A percentile compares a stretch with the other conserved stretches of the same genome.
Evolutionary conservation across 2,329 filamentous ascomycete genomes (phyloP).

Genomic region (Pestalotiopsis sp.): DNA sequence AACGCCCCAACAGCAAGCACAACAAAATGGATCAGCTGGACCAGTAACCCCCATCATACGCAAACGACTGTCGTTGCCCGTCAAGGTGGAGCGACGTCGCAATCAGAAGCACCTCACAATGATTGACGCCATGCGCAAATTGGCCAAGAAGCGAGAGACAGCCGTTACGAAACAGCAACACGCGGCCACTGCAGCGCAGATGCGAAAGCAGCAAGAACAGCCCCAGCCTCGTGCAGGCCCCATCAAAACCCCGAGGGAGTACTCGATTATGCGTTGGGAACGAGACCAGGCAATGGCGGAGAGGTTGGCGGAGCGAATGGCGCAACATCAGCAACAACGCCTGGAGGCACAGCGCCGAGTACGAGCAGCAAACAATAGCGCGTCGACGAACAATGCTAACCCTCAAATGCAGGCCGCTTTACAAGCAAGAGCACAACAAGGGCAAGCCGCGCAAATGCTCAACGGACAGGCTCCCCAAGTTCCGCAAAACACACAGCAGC

Average conservation of each 20-base stretch:
- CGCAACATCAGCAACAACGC: conserved; percentile 62
- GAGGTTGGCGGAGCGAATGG: conserved; percentile 62
- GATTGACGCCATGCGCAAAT: conserved; percentile 92
- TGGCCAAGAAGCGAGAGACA: conserved; percentile 92
- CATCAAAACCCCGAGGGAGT: conserved; percentile 83
- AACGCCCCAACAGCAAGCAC: conserved; percentile 54
- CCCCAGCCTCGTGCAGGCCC: conserved; percentile 46
- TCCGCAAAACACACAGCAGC: conserved; percentile 37
- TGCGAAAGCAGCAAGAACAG: conserved; percentile 78
- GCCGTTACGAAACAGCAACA: conserved; percentile 86
- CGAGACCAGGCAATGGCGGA: conserved; percentile 72
- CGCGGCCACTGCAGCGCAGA: conserved; percentile 71
- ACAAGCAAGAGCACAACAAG: conserved; percentile 49
- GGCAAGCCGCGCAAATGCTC: conserved; percentile 47
- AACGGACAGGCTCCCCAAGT: conserved; percentile 41
- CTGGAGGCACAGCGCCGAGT: conserved; percentile 59
- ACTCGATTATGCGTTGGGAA: conserved; percentile 87
- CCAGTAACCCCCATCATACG: conserved; percentile 54
- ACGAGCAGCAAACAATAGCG: conserved; percentile 33
- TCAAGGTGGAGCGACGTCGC: conserved; percentile 83
- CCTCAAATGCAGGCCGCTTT: conserved; percentile 38
- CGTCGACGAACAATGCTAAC: conserved; percentile 28
- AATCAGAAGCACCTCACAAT: conserved; percentile 86
- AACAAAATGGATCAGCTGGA: conserved; percentile 31
- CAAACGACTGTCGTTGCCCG: conserved; percentile 75